Conservation (phyloP, 2,329 filamentous ascomycete species). For the Tolypocladium tropicale region DNA sequence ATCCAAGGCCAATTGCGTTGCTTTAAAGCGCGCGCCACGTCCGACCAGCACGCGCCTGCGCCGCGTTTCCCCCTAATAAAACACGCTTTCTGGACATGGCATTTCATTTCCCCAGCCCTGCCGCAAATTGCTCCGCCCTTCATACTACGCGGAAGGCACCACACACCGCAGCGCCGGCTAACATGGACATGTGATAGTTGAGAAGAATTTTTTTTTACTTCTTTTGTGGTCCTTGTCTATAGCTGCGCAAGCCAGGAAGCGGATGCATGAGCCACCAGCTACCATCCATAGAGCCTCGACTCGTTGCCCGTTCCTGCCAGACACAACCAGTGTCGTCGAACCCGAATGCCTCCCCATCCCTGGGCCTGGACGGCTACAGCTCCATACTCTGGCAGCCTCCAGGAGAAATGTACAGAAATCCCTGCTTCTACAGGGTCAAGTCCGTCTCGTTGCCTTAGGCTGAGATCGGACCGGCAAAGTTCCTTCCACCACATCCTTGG, state of each 20-base stretch:
- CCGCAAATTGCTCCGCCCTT: not conserved
- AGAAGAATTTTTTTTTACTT: conserved; percentile 20
- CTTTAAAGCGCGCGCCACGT: not conserved
- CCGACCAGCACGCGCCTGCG: not conserved
- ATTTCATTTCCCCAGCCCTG: not conserved
- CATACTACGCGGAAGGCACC: not conserved
- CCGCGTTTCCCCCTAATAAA: not conserved
- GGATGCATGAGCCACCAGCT: not conserved
- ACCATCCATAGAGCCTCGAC: not conserved
- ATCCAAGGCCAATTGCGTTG: not conserved
- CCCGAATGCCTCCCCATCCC: not conserved
- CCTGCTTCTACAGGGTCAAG: not conserved
- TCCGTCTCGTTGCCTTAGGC: not conserved
- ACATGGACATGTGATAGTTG: not conserved
- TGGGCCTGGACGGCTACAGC: conserved; percentile 3
- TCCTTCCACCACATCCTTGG: not conserved
- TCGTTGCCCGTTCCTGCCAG: not conserved
- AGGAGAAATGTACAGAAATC: conserved; percentile 21
- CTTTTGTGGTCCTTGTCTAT: conserved; percentile 27
- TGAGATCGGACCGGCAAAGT: not conserved
- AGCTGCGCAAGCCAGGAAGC: conserved; percentile 11
- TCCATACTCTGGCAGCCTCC: not conserved
- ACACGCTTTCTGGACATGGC: not conserved
- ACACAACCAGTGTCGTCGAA: not conserved
- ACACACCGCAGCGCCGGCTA: not conserved